Evolutionary conservation across 805 yeast genomes (phyloP).

Genomic region (Lipomyces mesembrius): DNA sequence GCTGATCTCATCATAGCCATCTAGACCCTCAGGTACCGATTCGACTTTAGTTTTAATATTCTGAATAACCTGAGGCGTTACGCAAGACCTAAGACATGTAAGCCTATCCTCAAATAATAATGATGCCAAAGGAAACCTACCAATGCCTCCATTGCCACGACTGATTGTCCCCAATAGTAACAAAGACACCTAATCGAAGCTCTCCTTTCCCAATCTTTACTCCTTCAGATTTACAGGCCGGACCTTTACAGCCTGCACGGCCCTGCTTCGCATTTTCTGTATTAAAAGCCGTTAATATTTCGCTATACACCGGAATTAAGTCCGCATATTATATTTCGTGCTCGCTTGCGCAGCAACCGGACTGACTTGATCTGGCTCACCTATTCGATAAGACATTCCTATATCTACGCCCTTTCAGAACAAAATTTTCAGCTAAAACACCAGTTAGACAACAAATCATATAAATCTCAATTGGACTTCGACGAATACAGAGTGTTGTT

Average conservation of each 20-base stretch:
- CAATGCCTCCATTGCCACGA: conserved; percentile 38
- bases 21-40: conserved; percentile 27
- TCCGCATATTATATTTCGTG: neutral
- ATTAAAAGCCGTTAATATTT: conserved; percentile 1
- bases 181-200: conserved; percentile 35
- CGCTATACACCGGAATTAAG: neutral
- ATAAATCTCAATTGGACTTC: neutral
- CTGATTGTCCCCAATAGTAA: conserved; percentile 28
- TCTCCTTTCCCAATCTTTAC: conserved; percentile 35
- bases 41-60: conserved; percentile 26
- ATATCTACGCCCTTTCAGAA: neutral
- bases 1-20: conserved; percentile 32
- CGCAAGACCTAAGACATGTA: conserved; percentile 29
- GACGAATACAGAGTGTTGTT: neutral
- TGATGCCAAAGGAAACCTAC: conserved; percentile 12
- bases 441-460: too few species aligned
- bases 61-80: conserved; percentile 33
- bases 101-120: neutral
- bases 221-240: conserved; percentile 23
- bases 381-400: conserved; percentile 21
- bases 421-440: neutral
- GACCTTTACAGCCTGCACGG: conserved; percentile 34
- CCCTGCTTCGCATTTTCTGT: conserved; percentile 29
- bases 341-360: too few species aligned
- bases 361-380: conserved; percentile 3